phyloP scores from a whole-genome alignment of 192 early-diverging fungal genomes.

The Pilobolus umbonatus region DNA sequence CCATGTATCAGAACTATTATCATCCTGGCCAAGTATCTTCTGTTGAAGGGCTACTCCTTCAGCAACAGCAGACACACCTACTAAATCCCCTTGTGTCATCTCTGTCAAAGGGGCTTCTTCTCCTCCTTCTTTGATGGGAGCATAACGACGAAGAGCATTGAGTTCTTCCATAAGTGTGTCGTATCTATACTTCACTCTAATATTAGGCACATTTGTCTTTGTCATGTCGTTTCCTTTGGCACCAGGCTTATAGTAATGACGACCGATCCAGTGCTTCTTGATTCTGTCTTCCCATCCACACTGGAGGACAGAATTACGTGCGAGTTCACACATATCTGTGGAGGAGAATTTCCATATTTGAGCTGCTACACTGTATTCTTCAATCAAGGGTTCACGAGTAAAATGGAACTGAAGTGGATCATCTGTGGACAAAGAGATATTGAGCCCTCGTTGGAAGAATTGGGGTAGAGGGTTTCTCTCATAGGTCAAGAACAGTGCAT shows the following conservation, averaged over 20 bases:
- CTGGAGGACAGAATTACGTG: conserved; percentile 84
- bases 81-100: too few relatives aligned
- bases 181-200: conserved; percentile 78
- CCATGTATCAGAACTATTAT: neutral
- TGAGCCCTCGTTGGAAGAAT: conserved; percentile 92
- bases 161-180: conserved; percentile 83
- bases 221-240: conserved; percentile 78
- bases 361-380: conserved; percentile 92
- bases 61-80: conserved; percentile 2
- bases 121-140: neutral
- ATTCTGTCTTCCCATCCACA: conserved; percentile 85
- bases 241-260: conserved; percentile 68
- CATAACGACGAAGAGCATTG: conserved; percentile 37
- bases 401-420: conserved; percentile 97
- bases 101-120: neutral
- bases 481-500: conserved; percentile 89
- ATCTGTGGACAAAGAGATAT: conserved; percentile 90
- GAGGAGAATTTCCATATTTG: conserved; percentile 95
- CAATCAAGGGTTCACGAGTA: conserved; percentile 94
- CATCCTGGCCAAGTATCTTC: neutral
- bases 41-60: conserved; percentile 6
- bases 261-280: conserved; percentile 90
- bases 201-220: conserved; percentile 90
- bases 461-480: conserved; percentile 88
- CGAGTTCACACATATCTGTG: conserved; percentile 93